Evolutionary conservation across 2,329 filamentous ascomycete genomes (phyloP).

Genomic region (Fonsecaea monophora): DNA sequence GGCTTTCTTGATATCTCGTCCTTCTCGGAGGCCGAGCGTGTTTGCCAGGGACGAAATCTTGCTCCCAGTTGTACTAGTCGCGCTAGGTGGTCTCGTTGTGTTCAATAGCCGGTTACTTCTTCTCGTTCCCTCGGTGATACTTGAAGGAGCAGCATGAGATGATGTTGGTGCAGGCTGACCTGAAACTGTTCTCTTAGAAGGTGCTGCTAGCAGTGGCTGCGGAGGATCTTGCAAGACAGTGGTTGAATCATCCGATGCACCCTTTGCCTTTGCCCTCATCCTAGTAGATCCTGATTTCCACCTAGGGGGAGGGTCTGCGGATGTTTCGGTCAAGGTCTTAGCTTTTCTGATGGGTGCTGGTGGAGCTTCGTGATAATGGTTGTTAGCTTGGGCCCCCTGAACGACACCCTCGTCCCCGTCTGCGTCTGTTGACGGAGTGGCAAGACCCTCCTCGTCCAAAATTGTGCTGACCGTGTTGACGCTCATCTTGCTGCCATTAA

Average conservation of each 20-base stretch:
- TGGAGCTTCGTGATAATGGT: constrained; percentile 50
- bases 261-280: constrained; percentile 50
- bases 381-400: constrained; percentile 31
- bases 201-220: constrained; percentile 54
- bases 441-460: constrained; percentile 35
- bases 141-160: constrained; percentile 57
- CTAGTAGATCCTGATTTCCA: constrained; percentile 63
- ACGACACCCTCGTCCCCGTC: constrained; percentile 35
- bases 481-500: constrained; percentile 55
- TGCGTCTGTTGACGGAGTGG: constrained; percentile 33
- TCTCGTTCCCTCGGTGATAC: constrained; percentile 62
- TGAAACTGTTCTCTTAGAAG: constrained; percentile 82
- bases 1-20: constrained; percentile 81
- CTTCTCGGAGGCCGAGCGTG: constrained; percentile 65
- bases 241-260: constrained; percentile 50
- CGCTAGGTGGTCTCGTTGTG: constrained; percentile 68
- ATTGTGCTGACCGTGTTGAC: constrained; percentile 41
- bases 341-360: constrained; percentile 57
- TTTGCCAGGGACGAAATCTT: constrained; percentile 67
- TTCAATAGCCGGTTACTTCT: constrained; percentile 76
- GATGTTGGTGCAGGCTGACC: constrained; percentile 69
- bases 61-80: constrained; percentile 44
- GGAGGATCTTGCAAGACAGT: constrained; percentile 42
- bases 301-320: constrained; percentile 66
- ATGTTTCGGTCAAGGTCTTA: constrained; percentile 61